Evolutionary conservation across 2,329 filamentous ascomycete species (phyloP), one percentile per base, ranked within the genome.

Genomic region (Mycosphaerelloides madeirae): DNA sequence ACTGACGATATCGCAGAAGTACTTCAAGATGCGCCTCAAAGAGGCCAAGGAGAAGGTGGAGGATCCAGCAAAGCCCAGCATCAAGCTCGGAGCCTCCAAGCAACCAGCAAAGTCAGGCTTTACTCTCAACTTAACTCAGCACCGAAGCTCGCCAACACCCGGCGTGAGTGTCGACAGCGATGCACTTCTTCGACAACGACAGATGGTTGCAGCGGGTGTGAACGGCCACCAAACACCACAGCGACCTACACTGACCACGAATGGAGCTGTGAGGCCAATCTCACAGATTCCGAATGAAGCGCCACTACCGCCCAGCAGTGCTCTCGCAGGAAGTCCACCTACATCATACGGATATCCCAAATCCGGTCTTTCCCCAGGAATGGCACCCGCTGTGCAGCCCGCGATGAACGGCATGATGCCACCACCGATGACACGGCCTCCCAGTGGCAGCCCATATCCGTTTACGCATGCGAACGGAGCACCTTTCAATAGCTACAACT

Each of bases 51-150:
- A 76, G 36, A 76, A 76, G 44, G 85, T 91, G 14, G 74, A 78
- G 38, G 85, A 93, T 64, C 84, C 87, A 12, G 71, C 78, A 1
- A 80, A 83, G 57, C 80, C 85, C 29, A 88, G 87, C 61, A 85
- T 94, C 58, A 94, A 89, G 66, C 74, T 95, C 44, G 73, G 77
- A 31, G 57, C 63, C 45, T 65, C 43, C 67, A 75, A 60, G 58
- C 58, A 44, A 60, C 65, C 44, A 57, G 19, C 67, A 1, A 67
- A 68, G 43, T 50, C 53, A 13, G 48, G 53, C 18, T 68, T 70
- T 63, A 53, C 65, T 38, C 41, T 66, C 53, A 49, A 67, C 62
- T 47, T 68, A 52, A 54, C 67, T 12, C 59, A 62, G 38, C 52
- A 59, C 29, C 59, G 59, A 19, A 45, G 49, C 37, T 63, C 61